phyloP scores from a whole-genome alignment of 768 basidiomycete species.

The Boletus sp. region DNA sequence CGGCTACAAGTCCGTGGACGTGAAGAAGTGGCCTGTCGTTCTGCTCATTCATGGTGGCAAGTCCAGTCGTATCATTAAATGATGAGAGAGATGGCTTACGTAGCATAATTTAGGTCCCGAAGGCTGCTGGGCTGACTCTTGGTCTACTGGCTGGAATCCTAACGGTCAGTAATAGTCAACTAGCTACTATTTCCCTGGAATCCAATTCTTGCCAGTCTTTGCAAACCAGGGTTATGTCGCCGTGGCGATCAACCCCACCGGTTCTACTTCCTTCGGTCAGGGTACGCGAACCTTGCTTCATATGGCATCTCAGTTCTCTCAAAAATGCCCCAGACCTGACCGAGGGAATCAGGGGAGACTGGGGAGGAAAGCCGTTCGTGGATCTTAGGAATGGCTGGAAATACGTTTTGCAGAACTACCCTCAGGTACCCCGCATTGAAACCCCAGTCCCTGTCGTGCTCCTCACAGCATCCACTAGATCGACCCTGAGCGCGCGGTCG shows the following conservation, averaged over 20 bases:
- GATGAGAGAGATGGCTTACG: not conserved
- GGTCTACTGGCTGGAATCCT: constrained; percentile 93
- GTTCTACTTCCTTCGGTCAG: constrained; percentile 92
- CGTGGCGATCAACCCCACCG: constrained; percentile 89
- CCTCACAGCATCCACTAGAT: constrained; percentile 41
- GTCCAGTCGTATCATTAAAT: constrained; percentile 2
- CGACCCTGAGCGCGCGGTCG: constrained; percentile 65
- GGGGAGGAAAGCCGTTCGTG: constrained; percentile 84
- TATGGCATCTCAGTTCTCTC: not conserved
- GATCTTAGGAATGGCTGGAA: constrained; percentile 78
- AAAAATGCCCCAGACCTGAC: constrained; percentile 54
- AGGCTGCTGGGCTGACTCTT: constrained; percentile 86
- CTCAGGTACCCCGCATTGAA: constrained; percentile 51
- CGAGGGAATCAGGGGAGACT: constrained; percentile 76
- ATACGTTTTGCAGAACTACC: constrained; percentile 60
- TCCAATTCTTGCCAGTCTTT: constrained; percentile 50
- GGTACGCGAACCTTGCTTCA: constrained; percentile 35
- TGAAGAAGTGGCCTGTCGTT: constrained; percentile 76
- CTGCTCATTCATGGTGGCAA: constrained; percentile 79
- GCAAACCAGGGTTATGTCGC: constrained; percentile 88
- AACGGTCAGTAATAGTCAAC: constrained; percentile 47
- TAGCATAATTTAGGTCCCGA: constrained; percentile 54
- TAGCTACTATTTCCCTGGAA: not conserved
- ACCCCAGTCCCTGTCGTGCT: not conserved
- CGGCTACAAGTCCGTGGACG: constrained; percentile 64